Base-by-base conservation (phyloP, 139 green algal genomes). In the Ulvella scutata region DNA sequence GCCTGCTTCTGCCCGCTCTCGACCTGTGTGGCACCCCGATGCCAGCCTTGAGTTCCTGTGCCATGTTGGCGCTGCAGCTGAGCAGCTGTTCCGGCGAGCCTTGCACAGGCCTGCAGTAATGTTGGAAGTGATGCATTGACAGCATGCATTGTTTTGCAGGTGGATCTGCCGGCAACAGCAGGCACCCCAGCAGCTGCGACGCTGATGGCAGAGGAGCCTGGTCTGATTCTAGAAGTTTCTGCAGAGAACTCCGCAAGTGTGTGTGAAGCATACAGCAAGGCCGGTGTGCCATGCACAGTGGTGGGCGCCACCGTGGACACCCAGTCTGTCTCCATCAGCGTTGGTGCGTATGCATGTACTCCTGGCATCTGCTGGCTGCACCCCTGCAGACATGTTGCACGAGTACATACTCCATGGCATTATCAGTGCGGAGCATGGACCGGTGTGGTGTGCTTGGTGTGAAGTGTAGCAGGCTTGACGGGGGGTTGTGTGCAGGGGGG, bases 141-240 rank as follows among this genome's bases (percentile, higher is more conserved):
- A 72, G 60, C n/a, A n/a, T n/a, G n/a, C n/a, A n/a, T n/a, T n/a
- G 90, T 85, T 17, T 39, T 93, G n/a, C 62, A 77, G 7, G 89
- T 88, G 4, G 86, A 94, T 76, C 75, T 97, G 39, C 79, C 87
- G 1, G 23, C 59, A 2, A 74, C 82, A 10, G 26, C 74, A 3
- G 37, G 82, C 62, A 37, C 67, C 23, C 26, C 44, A 1, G 80
- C 83, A n/a, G 74, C 74, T 13, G 86, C 84, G 0, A 60, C 87
- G 3, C 87, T 98, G 3, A 98, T 96, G 82, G 87, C 93, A 0
- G 95, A 99, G 83, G 95, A 99, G 87, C 88, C 97, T 28, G 94
- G 95, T 13, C 83, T 98, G 62, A 79, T 98, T 59, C 75, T 99
- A 37, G 95, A 99, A 82, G 93, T 98, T 21, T 43, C 77, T 3